Evolutionary conservation across 345 rosid species (phyloP).

Genomic region (Linum tenue): DNA sequence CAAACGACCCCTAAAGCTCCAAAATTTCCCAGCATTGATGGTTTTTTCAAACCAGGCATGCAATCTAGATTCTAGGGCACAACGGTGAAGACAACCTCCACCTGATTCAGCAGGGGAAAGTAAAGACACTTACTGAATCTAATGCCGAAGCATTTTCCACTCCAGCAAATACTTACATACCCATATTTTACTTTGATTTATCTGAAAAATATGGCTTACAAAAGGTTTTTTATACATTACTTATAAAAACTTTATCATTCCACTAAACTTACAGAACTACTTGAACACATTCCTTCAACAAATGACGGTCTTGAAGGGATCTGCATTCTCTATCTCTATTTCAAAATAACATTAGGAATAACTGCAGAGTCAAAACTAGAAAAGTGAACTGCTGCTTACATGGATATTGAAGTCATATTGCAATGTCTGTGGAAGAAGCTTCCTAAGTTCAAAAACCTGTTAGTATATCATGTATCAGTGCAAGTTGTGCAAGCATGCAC

Average conservation of each 20-base stretch:
- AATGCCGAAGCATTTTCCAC: background rate
- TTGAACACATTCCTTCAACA: background rate
- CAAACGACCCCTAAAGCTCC: background rate
- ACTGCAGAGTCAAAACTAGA: background rate
- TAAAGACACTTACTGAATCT: background rate
- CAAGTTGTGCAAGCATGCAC: background rate
- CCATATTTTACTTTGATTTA: background rate
- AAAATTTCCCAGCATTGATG: background rate
- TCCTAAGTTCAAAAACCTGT: conserved; percentile 81
- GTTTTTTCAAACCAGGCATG: background rate
- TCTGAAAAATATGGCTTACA: background rate
- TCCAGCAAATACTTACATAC: background rate
- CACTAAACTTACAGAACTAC: background rate
- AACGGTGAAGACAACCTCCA: background rate
- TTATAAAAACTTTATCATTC: background rate
- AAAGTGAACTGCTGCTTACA: conserved; percentile 36
- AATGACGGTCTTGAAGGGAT: background rate
- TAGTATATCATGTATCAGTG: conserved; percentile 10
- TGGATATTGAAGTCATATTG: conserved; percentile 88
- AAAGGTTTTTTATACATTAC: background rate
- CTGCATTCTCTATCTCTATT: background rate
- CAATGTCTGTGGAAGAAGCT: conserved; percentile 64
- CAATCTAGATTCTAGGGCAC: background rate
- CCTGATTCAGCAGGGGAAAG: background rate
- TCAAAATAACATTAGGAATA: background rate